Conservation (phyloP, 352 stramenopile species). For the Globisporangium emineosum region DNA sequence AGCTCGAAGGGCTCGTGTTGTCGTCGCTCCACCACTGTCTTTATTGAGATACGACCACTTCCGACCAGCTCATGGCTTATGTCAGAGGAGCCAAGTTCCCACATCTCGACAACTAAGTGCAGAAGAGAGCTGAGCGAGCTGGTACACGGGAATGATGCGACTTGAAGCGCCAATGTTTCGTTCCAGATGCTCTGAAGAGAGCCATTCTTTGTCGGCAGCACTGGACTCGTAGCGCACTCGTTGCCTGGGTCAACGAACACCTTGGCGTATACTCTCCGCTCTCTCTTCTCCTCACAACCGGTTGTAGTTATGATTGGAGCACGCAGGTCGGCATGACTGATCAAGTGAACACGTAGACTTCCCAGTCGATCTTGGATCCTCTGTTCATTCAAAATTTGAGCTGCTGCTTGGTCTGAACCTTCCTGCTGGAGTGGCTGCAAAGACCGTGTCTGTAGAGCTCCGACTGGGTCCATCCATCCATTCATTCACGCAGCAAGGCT, state of each 20-base stretch:
- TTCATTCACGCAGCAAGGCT: background rate
- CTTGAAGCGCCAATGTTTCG: background rate
- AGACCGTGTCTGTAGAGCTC: background rate
- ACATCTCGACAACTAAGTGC: constrained; percentile 13
- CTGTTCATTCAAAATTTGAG: background rate
- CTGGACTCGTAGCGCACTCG: background rate
- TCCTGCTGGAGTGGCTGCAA: background rate
- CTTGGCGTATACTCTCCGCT: constrained; percentile 4
- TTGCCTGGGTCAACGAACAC: constrained; percentile 8
- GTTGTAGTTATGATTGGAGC: background rate
- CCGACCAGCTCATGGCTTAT: constrained; percentile 1
- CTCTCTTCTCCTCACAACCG: background rate
- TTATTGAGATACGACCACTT: background rate
- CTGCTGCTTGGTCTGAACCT: background rate
- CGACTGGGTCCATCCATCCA: background rate
- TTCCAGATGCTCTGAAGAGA: background rate
- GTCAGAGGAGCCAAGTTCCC: background rate
- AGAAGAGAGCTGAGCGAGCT: background rate
- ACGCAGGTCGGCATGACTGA: background rate
- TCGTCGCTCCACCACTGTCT: background rate
- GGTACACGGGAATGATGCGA: background rate
- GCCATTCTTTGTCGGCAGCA: background rate
- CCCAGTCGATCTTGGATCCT: background rate
- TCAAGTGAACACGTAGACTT: background rate
- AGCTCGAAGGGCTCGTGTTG: background rate